Evolutionary conservation across 192 early-diverging fungal species (phyloP).

Genomic region (Kickxella alabastrina): DNA sequence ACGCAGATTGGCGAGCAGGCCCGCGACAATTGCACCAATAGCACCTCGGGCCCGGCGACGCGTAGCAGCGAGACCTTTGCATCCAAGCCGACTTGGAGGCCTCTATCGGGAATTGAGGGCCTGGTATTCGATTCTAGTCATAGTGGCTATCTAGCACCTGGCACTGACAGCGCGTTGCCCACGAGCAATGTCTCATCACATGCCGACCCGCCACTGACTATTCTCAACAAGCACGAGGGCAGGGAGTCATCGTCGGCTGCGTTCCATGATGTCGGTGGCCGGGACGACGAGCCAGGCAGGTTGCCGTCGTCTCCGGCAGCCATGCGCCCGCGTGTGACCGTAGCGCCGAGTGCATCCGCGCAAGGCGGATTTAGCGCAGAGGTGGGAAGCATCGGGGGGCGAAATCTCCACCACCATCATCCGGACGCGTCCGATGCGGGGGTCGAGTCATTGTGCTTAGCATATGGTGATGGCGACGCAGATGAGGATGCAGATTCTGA

Average conservation of each 20-base stretch:
- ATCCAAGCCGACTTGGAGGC: conserved; percentile 12
- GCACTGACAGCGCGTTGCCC: conserved; percentile 5
- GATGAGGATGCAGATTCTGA: conserved; percentile 35
- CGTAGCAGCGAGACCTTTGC: conserved; percentile 1
- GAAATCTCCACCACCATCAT: background rate
- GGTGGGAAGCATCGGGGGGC: conserved; percentile 5
- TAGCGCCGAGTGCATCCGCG: background rate
- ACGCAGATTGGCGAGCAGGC: background rate
- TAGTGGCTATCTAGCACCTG: background rate
- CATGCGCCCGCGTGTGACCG: background rate
- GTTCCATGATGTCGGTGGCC: conserved; percentile 2
- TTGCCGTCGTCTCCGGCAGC: conserved; percentile 5
- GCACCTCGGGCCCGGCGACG: background rate
- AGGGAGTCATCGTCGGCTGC: conserved; percentile 6
- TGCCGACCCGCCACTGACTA: conserved; percentile 29
- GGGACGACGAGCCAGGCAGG: background rate
- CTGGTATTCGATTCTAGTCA: conserved; percentile 7
- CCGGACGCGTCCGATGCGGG: conserved; percentile 8
- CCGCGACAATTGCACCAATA: background rate
- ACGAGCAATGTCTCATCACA: conserved; percentile 44
- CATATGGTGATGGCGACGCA: conserved; percentile 27
- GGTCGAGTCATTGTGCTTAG: conserved; percentile 22
- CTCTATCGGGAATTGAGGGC: conserved; percentile 3
- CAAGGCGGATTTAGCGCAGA: conserved; percentile 24
- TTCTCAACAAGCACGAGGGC: conserved; percentile 16